Conservation (phyloP, 2,329 filamentous ascomycete genomes). For the Botrytis paeoniae region DNA sequence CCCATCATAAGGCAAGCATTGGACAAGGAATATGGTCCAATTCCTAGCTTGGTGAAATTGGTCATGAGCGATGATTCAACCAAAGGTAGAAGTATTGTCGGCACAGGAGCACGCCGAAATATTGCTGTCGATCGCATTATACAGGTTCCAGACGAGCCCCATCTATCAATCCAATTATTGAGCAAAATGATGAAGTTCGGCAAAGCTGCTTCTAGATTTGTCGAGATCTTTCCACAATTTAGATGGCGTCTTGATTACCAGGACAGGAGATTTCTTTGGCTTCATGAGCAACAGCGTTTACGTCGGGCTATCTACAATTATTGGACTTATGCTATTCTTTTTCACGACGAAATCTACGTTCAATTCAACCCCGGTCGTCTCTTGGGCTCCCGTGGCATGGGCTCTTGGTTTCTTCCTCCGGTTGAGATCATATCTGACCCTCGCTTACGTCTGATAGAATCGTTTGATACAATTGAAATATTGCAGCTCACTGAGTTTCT, state of each 20-base stretch:
- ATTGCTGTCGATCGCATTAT: conserved; percentile 31
- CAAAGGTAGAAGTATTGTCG: conserved; percentile 32
- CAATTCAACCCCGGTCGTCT: conserved; percentile 28
- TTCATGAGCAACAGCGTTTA: conserved; percentile 33
- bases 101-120: conserved; percentile 34
- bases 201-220: conserved; percentile 34
- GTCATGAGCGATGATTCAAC: conserved; percentile 32
- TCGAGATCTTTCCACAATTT: conserved; percentile 36
- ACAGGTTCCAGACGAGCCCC: conserved; percentile 25
- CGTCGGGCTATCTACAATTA: conserved; percentile 35
- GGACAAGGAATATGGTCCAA: conserved; percentile 34
- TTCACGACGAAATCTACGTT: conserved; percentile 35
- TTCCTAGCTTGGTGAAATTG: conserved; percentile 34
- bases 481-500: conserved; percentile 35
- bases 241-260: conserved; percentile 35
- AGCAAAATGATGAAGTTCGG: conserved; percentile 36
- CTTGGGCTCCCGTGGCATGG: neutral
- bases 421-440: conserved; percentile 28
- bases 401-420: conserved; percentile 22
- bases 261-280: conserved; percentile 33
- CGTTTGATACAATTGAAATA: conserved; percentile 32
- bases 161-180: conserved; percentile 33
- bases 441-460: conserved; percentile 32
- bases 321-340: conserved; percentile 37
- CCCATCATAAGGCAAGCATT: conserved; percentile 30